Conservation (phyloP, 805 yeast species). For the Ogataea ramenticola region DNA sequence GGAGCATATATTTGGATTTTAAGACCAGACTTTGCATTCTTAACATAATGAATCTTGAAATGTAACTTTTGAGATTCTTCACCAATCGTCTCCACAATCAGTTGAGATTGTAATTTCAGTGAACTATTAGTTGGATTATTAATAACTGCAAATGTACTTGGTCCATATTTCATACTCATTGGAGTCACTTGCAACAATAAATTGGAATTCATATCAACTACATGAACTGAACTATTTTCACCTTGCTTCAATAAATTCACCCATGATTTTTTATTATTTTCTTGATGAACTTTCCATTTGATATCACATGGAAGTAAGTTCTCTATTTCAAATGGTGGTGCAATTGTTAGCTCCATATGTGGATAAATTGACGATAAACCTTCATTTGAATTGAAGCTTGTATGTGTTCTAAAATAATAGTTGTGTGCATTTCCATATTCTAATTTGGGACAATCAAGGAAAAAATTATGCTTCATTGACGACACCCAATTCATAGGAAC, state of each 20-base stretch:
- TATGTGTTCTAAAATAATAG: constrained; percentile 64
- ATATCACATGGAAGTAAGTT: constrained; percentile 82
- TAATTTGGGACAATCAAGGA: constrained; percentile 53
- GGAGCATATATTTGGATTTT: constrained; percentile 75
- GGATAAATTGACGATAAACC: constrained; percentile 76
- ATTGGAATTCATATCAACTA: constrained; percentile 65
- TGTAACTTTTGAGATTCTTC: constrained; percentile 52
- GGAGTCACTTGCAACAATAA: constrained; percentile 67
- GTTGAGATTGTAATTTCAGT: constrained; percentile 45
- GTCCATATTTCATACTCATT: constrained; percentile 48
- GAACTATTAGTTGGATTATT: constrained; percentile 48
- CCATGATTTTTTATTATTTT: constrained; percentile 62
- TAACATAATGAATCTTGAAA: constrained; percentile 57
- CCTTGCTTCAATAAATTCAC: constrained; percentile 57
- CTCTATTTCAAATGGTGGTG: constrained; percentile 82
- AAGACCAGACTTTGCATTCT: constrained; percentile 46
- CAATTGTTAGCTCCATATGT: constrained; percentile 65
- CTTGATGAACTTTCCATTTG: constrained; percentile 68
- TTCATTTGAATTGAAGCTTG: constrained; percentile 55
- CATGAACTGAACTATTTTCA: constrained; percentile 66
- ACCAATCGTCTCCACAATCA: constrained; percentile 48
- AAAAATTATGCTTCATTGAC: constrained; percentile 39
- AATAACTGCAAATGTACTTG: constrained; percentile 71
- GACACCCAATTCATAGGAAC: constrained; percentile 53
- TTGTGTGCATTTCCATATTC: constrained; percentile 26